phyloP scores from a whole-genome alignment of 1,139 yeast species.

The Scheffersomyces insectosa region DNA sequence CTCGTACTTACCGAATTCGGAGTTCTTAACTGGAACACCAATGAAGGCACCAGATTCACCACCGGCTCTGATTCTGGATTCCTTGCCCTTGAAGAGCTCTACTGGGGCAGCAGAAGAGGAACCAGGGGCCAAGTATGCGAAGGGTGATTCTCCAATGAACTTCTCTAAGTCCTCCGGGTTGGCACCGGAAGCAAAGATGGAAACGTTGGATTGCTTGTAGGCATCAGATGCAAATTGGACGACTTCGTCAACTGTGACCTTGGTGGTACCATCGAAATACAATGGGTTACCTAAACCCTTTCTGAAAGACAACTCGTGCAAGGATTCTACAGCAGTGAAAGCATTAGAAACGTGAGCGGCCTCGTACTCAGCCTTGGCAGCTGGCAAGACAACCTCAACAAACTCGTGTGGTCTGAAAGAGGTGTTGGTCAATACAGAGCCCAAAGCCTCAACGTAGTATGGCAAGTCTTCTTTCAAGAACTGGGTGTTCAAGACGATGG shows the following conservation, averaged over 20 bases:
- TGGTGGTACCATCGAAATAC: constrained; percentile 64
- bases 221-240: constrained; percentile 65
- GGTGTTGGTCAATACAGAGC: constrained; percentile 72
- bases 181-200: constrained; percentile 75
- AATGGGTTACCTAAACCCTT: constrained; percentile 86
- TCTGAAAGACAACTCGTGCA: constrained; percentile 84
- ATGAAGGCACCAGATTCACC: constrained; percentile 75
- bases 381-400: constrained; percentile 78
- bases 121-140: constrained; percentile 64
- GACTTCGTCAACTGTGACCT: constrained; percentile 65
- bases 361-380: constrained; percentile 59
- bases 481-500: constrained; percentile 73
- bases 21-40: constrained; percentile 73
- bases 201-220: constrained; percentile 70
- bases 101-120: constrained; percentile 47
- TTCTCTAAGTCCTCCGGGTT: constrained; percentile 66
- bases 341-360: constrained; percentile 53
- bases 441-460: constrained; percentile 84
- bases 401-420: constrained; percentile 82
- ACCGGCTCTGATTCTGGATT: constrained; percentile 68
- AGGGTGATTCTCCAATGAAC: constrained; percentile 67
- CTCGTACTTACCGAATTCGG: constrained; percentile 68
- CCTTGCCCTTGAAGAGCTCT: constrained; percentile 61
- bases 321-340: constrained; percentile 70
- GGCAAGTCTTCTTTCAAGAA: constrained; percentile 90